These are phyloP conservation scores for Trichosporon ovoides DNA, from an alignment of 1,284 basidiomycete genomes.

Conservation along the genomic window DNA sequence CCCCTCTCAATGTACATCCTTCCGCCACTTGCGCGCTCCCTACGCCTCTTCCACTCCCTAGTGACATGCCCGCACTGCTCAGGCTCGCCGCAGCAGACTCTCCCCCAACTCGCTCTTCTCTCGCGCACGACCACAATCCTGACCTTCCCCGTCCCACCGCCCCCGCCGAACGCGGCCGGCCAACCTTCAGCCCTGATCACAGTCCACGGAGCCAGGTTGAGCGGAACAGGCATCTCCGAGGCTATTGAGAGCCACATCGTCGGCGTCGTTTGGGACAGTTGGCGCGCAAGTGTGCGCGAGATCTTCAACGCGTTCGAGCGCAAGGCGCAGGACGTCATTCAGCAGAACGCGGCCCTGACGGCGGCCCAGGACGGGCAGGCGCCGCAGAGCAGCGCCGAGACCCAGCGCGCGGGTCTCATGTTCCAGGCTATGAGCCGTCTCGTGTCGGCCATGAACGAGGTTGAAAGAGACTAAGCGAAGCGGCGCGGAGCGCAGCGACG, in stretches of 20 bases:
- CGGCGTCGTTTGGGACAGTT: conserved; percentile 47
- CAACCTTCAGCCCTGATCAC: conserved; percentile 39
- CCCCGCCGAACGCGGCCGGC: conserved; percentile 34
- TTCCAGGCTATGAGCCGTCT: conserved; percentile 47
- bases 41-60: conserved; percentile 42
- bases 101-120: conserved; percentile 47
- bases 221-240: conserved; percentile 44
- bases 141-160: conserved; percentile 42
- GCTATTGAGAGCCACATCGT: conserved; percentile 49
- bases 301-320: conserved; percentile 43
- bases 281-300: conserved; percentile 46
- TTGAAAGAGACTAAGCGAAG: conserved; percentile 39
- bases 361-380: conserved; percentile 12
- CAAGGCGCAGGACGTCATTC: conserved; percentile 45
- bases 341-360: conserved; percentile 24
- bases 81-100: conserved; percentile 42
- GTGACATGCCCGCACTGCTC: conserved; percentile 36
- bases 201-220: conserved; percentile 42
- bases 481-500: too few species aligned
- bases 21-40: conserved; percentile 39
- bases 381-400: conserved; percentile 32
- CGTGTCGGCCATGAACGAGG: conserved; percentile 47
- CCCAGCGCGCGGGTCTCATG: conserved; percentile 45
- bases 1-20: conserved; percentile 41
- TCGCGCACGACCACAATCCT: conserved; percentile 46